Percentiles rank a stretch among this genome's conserved stretches.
Conservation (phyloP, 805 yeast species). For the Lipomyces lipofer region DNA sequence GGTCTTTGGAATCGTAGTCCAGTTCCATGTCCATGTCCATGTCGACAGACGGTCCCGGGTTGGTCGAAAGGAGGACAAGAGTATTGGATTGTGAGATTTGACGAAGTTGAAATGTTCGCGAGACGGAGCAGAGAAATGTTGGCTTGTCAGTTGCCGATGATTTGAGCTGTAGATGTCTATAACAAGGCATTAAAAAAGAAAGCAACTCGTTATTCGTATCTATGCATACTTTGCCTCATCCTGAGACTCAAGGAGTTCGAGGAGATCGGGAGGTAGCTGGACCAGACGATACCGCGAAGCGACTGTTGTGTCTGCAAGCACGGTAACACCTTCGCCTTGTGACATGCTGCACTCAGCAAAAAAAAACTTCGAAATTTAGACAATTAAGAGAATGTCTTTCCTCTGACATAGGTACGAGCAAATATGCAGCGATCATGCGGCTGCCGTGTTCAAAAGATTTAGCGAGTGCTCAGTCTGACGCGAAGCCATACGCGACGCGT, state of each 20-base stretch:
- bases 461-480: too few relatives aligned
- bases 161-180: constrained; percentile 9
- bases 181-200: background rate
- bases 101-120: constrained; percentile 62
- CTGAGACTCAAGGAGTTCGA: constrained; percentile 12
- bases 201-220: too few relatives aligned
- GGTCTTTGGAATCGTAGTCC: background rate
- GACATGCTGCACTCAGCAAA: constrained; percentile 2
- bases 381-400: too few relatives aligned
- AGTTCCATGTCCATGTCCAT: constrained; percentile 1
- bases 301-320: background rate
- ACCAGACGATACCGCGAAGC: constrained; percentile 12
- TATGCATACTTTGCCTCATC: constrained; percentile 11
- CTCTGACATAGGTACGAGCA: too few relatives aligned
- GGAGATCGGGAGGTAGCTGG: constrained; percentile 25
- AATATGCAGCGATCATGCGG: too few relatives aligned
- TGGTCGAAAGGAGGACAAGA: constrained; percentile 52
- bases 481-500: too few relatives aligned
- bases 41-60: background rate
- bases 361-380: too few relatives aligned
- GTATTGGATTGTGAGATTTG: constrained; percentile 88
- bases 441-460: too few relatives aligned
- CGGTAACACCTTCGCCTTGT: constrained; percentile 2
- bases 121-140: constrained; percentile 62
- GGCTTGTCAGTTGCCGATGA: constrained; percentile 27